Conservation (phyloP, 441 rosid species). For the Eruca vesicaria region DNA sequence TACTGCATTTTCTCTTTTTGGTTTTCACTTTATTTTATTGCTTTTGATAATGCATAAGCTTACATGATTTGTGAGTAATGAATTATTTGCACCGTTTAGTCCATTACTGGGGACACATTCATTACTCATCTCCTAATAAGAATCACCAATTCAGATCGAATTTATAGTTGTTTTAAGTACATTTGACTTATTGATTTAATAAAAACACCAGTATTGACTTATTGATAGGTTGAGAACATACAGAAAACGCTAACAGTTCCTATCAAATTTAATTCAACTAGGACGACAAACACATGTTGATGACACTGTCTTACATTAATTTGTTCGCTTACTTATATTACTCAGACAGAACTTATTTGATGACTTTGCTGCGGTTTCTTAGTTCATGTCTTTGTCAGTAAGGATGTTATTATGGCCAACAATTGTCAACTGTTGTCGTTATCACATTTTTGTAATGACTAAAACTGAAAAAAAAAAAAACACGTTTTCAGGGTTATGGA, state of each 20-base stretch:
- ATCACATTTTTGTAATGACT: neutral
- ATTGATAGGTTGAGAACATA: conserved; percentile 13
- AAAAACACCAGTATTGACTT: neutral
- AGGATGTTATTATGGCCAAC: neutral
- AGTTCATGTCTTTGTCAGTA: neutral
- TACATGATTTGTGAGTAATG: no score
- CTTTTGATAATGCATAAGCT: no score
- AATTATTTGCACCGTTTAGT: no score
- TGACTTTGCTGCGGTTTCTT: neutral
- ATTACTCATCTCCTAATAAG: neutral
- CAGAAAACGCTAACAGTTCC: neutral
- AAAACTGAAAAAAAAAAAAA: neutral
- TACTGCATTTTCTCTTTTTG: no score
- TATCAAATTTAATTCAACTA: neutral
- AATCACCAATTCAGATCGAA: conserved; percentile 1
- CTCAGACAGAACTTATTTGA: neutral
- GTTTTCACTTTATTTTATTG: no score
- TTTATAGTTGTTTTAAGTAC: neutral
- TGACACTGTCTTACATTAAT: neutral
- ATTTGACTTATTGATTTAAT: neutral
- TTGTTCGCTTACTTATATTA: neutral
- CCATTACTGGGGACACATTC: neutral
- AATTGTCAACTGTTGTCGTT: neutral
- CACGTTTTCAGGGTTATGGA: conserved; percentile 41
- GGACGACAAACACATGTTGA: conserved; percentile 25